These are phyloP conservation scores for Candida lessepsii DNA, from an alignment of 805 yeast genomes.

Conservation along the genomic window DNA sequence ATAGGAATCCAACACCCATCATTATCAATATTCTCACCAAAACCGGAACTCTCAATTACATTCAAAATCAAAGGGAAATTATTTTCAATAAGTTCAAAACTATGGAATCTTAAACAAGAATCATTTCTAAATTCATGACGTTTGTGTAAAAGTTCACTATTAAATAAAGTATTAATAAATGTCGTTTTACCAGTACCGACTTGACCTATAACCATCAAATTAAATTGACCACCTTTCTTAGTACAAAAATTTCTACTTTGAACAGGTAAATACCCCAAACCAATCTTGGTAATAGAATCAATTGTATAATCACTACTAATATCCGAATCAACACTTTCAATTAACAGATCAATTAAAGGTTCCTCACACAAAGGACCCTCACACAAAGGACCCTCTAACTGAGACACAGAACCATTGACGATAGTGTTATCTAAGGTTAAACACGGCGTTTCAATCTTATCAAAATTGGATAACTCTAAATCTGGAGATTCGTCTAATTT, in stretches of 20 bases:
- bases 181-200: constrained; percentile 63
- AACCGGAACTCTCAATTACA: constrained; percentile 71
- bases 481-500: too few species aligned
- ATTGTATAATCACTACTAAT: background rate
- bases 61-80: constrained; percentile 58
- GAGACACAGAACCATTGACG: too few species aligned
- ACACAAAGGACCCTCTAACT: too few species aligned
- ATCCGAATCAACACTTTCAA: background rate
- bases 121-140: constrained; percentile 13
- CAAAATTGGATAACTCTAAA: too few species aligned
- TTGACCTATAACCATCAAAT: constrained; percentile 38
- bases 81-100: constrained; percentile 58
- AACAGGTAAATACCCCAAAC: constrained; percentile 27
- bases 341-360: background rate
- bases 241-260: constrained; percentile 26
- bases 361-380: too few species aligned
- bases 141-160: constrained; percentile 25
- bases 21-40: constrained; percentile 64
- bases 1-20: constrained; percentile 40
- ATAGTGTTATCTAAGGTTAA: too few species aligned
- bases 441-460: too few species aligned
- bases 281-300: constrained; percentile 12
- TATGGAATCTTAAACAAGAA: constrained; percentile 17
- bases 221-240: constrained; percentile 33
- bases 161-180: constrained; percentile 77